A percentile compares a stretch with the other conserved stretches of the same genome.
These are phyloP conservation scores for Ganoderma resinaceum DNA, from an alignment of 1,284 basidiomycete species.

Conservation along the genomic window DNA sequence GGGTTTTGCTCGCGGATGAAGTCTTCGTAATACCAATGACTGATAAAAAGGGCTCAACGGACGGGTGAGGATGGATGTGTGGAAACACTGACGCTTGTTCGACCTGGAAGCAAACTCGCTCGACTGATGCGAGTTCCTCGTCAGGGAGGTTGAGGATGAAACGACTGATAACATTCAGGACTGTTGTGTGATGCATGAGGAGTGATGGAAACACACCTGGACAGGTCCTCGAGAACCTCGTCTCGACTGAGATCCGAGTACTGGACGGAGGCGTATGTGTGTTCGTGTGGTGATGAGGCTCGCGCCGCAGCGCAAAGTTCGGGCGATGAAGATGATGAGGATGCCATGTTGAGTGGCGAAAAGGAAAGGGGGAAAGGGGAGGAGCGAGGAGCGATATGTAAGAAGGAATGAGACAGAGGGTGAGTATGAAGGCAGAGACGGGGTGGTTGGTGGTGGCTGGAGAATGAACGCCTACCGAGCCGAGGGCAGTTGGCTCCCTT, in stretches of 20 bases:
- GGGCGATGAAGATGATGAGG: constrained; percentile 75
- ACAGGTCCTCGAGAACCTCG: constrained; percentile 90
- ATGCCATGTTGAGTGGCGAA: constrained; percentile 50
- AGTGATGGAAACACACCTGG: constrained; percentile 59
- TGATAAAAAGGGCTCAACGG: constrained; percentile 41
- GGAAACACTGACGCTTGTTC: constrained; percentile 88
- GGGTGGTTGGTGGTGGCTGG: constrained; percentile 31
- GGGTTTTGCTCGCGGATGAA: constrained; percentile 94
- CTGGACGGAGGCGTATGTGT: constrained; percentile 31
- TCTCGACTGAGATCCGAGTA: constrained; percentile 52
- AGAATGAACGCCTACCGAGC: constrained; percentile 28
- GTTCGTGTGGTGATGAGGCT: constrained; percentile 42
- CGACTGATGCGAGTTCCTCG: constrained; percentile 90
- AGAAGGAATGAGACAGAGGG: constrained; percentile 30
- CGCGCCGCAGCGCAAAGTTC: constrained; percentile 63
- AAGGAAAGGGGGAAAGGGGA: constrained; percentile 33
- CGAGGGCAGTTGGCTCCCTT: constrained; percentile 25
- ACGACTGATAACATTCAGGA: constrained; percentile 59
- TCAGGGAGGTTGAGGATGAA: constrained; percentile 98
- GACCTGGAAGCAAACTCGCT: constrained; percentile 98
- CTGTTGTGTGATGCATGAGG: constrained; percentile 12
- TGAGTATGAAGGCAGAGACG: constrained; percentile 25
- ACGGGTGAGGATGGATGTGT: constrained; percentile 23
- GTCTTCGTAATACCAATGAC: constrained; percentile 99
- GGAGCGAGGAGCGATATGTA: constrained; percentile 41